Evolutionary conservation across 768 basidiomycete genomes (phyloP).

Genomic region (Macrolepiota dolichaula): DNA sequence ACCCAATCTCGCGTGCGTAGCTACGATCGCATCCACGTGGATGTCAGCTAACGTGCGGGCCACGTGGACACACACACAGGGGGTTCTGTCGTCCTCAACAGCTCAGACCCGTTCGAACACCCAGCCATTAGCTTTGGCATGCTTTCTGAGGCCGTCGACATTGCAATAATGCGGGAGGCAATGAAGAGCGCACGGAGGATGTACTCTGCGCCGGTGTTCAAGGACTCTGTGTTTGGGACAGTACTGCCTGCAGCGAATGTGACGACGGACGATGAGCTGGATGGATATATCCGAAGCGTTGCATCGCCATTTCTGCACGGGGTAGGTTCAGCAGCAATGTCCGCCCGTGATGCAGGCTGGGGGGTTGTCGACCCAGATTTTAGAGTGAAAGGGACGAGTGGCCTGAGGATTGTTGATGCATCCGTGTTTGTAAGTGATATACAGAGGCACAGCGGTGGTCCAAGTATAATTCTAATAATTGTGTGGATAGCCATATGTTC

Average conservation of each 20-base stretch:
- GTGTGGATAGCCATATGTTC: neutral
- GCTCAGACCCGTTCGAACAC: conserved; percentile 4
- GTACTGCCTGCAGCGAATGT: neutral
- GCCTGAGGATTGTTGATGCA: conserved; percentile 35
- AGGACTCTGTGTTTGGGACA: neutral
- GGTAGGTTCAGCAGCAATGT: conserved; percentile 30
- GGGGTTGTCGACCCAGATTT: conserved; percentile 38
- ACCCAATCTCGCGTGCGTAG: conserved; percentile 3
- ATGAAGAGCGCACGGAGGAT: conserved; percentile 12
- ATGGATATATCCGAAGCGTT: conserved; percentile 18
- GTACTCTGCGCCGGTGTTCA: conserved; percentile 6
- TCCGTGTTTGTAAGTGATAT: conserved; percentile 27
- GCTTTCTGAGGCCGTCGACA: conserved; percentile 10
- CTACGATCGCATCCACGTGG: neutral
- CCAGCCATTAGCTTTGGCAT: conserved; percentile 6
- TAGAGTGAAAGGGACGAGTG: conserved; percentile 29
- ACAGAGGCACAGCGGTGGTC: no score
- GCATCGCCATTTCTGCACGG: conserved; percentile 25
- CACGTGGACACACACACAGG: neutral
- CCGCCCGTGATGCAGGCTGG: conserved; percentile 17
- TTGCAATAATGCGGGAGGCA: conserved; percentile 9
- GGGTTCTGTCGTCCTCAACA: conserved; percentile 2
- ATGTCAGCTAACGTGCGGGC: neutral
- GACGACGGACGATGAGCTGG: neutral
- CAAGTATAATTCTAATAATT: no score